These are phyloP conservation scores for Tinospora cordifolia DNA, from an alignment of 164 flowering plant species.

Conservation along the genomic window DNA sequence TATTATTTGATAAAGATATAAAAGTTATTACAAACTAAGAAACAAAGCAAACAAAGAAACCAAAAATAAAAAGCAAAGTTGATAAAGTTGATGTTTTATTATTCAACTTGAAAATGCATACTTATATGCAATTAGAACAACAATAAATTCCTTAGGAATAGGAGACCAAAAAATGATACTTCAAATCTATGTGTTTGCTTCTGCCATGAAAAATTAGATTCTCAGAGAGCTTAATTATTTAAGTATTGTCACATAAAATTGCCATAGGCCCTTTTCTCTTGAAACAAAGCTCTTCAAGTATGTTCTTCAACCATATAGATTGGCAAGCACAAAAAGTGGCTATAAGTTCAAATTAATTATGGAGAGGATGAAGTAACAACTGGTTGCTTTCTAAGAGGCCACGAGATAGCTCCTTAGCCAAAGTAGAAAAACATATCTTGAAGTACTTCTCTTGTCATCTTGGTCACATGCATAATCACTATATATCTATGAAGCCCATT, in stretches of 20 bases:
- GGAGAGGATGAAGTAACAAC: not conserved
- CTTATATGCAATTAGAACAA: too few species aligned
- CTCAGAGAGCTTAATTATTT: not conserved
- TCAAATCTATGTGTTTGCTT: not conserved
- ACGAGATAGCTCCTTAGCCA: conserved; percentile 2
- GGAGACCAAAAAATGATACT: not conserved
- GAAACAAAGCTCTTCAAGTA: not conserved
- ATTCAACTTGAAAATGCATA: too few species aligned
- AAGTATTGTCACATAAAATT: not conserved
- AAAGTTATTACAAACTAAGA: too few species aligned
- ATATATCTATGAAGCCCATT: not conserved
- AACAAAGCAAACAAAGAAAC: too few species aligned
- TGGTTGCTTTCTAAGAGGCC: not conserved
- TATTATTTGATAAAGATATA: too few species aligned
- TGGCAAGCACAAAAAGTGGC: not conserved
- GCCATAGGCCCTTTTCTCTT: not conserved
- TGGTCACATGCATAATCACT: not conserved
- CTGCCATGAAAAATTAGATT: not conserved
- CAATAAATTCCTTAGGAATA: too few species aligned
- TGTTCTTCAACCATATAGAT: not conserved
- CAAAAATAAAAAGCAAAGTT: too few species aligned
- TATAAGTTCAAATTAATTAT: not conserved
- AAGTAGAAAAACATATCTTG: not conserved
- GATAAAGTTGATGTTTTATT: too few species aligned
- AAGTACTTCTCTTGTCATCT: not conserved